phyloP scores from a whole-genome alignment of 2,329 filamentous ascomycete species.

The Fusarium temperatum region DNA sequence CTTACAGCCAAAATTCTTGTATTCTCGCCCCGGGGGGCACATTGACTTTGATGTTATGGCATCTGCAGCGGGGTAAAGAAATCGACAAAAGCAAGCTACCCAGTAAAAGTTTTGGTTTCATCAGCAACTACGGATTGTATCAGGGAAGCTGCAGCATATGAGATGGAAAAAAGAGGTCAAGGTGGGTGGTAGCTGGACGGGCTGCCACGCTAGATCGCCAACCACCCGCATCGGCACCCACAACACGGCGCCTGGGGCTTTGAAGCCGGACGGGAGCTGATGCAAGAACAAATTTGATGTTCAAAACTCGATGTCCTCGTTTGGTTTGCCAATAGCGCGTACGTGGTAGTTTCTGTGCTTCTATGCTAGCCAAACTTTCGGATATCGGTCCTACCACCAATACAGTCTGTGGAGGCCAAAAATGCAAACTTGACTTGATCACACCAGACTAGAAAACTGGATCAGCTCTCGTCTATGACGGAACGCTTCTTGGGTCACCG shows the following conservation, averaged over 20 bases:
- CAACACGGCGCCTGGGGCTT: conserved; percentile 18
- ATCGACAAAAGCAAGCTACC: not conserved
- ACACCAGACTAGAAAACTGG: conserved; percentile 11
- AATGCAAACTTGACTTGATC: not conserved
- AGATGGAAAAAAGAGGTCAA: conserved; percentile 7
- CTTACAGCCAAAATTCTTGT: conserved; percentile 1
- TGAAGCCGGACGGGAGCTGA: conserved; percentile 14
- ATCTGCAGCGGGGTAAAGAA: not conserved
- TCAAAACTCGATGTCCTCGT: conserved; percentile 19
- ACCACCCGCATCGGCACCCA: conserved; percentile 26
- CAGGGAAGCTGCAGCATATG: conserved; percentile 17
- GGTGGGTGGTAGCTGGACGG: conserved; percentile 14
- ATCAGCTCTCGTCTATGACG: conserved; percentile 23
- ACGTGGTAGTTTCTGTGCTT: not conserved
- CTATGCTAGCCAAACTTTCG: conserved; percentile 17
- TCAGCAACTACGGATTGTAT: not conserved
- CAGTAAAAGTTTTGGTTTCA: not conserved
- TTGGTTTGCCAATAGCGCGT: conserved; percentile 5
- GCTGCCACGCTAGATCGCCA: conserved; percentile 38
- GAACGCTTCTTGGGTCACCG: not conserved
- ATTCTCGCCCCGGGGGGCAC: not conserved
- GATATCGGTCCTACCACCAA: conserved; percentile 20
- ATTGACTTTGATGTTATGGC: not conserved
- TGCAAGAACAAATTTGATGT: conserved; percentile 21
- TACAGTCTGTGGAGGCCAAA: conserved; percentile 11